phyloP scores from a whole-genome alignment of 2,329 filamentous ascomycete species.

The Bipolaris gigantea region DNA sequence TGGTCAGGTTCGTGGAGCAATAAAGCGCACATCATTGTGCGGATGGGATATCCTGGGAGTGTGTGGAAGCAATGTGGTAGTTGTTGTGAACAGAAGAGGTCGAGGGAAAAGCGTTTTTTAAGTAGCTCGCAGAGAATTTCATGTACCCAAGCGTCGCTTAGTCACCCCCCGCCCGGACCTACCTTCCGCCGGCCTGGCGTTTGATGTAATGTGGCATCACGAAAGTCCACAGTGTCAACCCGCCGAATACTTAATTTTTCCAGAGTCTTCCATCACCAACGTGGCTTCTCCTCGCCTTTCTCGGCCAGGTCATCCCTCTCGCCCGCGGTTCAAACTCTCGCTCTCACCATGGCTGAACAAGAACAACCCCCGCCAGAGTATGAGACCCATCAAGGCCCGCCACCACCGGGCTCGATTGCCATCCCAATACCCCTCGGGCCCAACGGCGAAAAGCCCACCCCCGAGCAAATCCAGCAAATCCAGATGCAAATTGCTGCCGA shows the following conservation, averaged over 20 bases:
- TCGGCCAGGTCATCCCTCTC: not conserved
- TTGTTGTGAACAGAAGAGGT: not conserved
- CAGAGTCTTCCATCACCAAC: not conserved
- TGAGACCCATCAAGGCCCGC: constrained; percentile 12
- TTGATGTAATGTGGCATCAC: constrained; percentile 16
- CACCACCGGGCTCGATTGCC: constrained; percentile 23
- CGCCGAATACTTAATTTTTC: not conserved
- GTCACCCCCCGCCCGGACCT: constrained; percentile 7
- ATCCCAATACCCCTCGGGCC: constrained; percentile 31
- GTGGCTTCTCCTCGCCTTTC: not conserved
- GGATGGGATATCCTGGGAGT: not conserved
- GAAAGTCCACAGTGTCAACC: constrained; percentile 15
- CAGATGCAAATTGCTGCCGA: constrained; percentile 80
- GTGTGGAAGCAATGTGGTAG: not conserved
- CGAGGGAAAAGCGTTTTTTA: not conserved
- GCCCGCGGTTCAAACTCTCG: not conserved
- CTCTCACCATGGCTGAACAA: constrained; percentile 25
- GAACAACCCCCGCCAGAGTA: constrained; percentile 19
- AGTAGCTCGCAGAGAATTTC: constrained; percentile 12
- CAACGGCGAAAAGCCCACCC: constrained; percentile 62
- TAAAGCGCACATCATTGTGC: not conserved
- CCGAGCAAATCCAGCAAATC: constrained; percentile 83
- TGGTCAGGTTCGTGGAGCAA: not conserved
- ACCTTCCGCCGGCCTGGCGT: constrained; percentile 5
- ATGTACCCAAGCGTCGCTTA: constrained; percentile 5